Percentiles rank a stretch among this genome's conserved stretches.
These are phyloP conservation scores for Cercospora beticola DNA, from an alignment of 2,329 filamentous ascomycete genomes.

Conservation along the genomic window DNA sequence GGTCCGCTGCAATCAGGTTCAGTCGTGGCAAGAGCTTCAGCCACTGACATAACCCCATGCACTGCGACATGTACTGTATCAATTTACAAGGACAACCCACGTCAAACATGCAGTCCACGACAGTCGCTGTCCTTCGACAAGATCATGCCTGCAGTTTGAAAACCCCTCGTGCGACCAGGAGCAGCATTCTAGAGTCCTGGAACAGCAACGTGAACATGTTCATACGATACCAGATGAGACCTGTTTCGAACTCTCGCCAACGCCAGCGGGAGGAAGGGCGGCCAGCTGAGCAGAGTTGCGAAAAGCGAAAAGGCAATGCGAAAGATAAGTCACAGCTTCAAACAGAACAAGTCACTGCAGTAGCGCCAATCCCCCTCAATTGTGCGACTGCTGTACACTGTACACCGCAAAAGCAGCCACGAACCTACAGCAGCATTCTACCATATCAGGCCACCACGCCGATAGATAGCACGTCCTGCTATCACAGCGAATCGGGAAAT, in stretches of 20 bases:
- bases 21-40: not conserved
- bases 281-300: not conserved
- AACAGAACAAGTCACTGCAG: not conserved
- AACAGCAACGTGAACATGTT: not conserved
- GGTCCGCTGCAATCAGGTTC: not conserved
- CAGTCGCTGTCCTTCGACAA: not conserved
- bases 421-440: not conserved
- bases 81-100: not conserved
- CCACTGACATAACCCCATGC: not conserved
- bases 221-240: not conserved
- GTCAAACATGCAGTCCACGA: not conserved
- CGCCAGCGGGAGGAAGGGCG: not conserved
- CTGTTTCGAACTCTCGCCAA: not conserved
- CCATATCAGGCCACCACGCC: not conserved
- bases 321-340: not conserved
- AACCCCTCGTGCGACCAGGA: not conserved
- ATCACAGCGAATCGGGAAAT: not conserved
- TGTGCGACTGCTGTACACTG: not conserved
- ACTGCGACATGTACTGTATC: not conserved
- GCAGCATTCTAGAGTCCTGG: not conserved
- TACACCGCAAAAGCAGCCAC: slow-evolving; percentile 3
- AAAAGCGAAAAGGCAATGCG: not conserved
- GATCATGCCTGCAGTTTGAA: not conserved
- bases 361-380: not conserved
- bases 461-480: not conserved